These are phyloP conservation scores for Pythium biforme DNA, from an alignment of 352 stramenopile genomes.

Conservation along the genomic window DNA sequence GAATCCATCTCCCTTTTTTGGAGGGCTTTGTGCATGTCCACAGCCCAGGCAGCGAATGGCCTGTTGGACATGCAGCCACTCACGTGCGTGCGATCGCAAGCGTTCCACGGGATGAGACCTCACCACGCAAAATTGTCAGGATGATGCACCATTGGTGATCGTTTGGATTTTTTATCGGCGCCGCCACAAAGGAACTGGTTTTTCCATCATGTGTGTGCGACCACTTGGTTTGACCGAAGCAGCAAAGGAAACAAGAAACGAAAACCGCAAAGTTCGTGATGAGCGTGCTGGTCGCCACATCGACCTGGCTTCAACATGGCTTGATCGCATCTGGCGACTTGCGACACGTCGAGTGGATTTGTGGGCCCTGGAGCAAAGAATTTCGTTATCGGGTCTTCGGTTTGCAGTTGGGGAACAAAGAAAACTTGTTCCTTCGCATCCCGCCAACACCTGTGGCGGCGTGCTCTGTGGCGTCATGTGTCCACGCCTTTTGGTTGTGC, in stretches of 20 bases:
- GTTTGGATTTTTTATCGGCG: too few species aligned
- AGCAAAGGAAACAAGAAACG: neutral
- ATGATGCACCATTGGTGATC: too few species aligned
- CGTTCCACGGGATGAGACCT: neutral
- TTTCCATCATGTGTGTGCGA: neutral
- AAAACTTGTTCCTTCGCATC: neutral
- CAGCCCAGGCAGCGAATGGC: neutral
- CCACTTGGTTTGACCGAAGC: neutral
- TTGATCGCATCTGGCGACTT: neutral
- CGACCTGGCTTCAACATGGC: neutral
- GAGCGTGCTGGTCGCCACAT: neutral
- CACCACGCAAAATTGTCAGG: neutral
- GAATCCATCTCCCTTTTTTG: neutral
- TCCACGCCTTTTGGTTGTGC: neutral
- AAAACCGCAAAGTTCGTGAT: too few species aligned
- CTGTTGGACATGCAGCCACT: neutral
- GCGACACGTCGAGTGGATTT: neutral
- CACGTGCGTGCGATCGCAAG: neutral
- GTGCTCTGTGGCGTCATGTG: neutral
- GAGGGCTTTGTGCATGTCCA: neutral
- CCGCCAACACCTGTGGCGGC: neutral
- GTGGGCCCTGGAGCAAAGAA: neutral
- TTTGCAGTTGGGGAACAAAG: neutral
- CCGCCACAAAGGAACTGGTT: neutral
- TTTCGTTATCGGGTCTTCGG: neutral